Percentiles rank a stretch among this genome's conserved stretches.
phyloP scores from a whole-genome alignment of 345 rosid species.

The Limnanthes douglasii region DNA sequence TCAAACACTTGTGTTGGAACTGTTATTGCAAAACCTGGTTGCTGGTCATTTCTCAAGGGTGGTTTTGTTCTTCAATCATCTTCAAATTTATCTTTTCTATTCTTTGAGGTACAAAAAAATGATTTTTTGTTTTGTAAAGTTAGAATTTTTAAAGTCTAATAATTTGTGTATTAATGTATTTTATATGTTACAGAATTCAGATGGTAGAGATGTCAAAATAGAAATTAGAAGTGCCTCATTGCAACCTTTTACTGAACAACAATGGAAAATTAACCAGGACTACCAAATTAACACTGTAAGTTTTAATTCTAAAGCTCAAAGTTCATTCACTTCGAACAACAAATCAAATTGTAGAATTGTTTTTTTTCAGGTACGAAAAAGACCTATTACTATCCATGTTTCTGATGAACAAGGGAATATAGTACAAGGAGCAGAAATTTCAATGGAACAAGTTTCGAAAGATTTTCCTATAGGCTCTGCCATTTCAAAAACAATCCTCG shows the following conservation, averaged over 20 bases:
- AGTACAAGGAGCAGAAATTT: conserved; percentile 37
- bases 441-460: conserved; percentile 41
- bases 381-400: conserved; percentile 53
- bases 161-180: not conserved
- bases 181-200: conserved; percentile 21
- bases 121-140: too few relatives aligned
- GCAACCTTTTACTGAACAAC: conserved; percentile 54
- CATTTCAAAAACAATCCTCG: conserved; percentile 54
- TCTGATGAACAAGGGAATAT: conserved; percentile 36
- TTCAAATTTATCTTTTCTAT: conserved; percentile 25
- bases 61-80: conserved; percentile 52
- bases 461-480: conserved; percentile 84
- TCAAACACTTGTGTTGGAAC: conserved; percentile 65
- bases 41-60: conserved; percentile 97
- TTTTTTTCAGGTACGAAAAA: conserved; percentile 46
- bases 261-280: conserved; percentile 60
- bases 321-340: too few relatives aligned
- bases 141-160: not conserved
- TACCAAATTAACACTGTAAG: conserved; percentile 37
- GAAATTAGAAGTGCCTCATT: conserved; percentile 34
- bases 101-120: conserved; percentile 58
- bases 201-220: conserved; percentile 16
- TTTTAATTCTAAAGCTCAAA: not conserved
- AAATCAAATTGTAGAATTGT: too few relatives aligned
- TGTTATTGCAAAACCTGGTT: conserved; percentile 42